These are phyloP conservation scores for Russula earlei DNA, from an alignment of 768 basidiomycete species.

Conservation along the genomic window DNA sequence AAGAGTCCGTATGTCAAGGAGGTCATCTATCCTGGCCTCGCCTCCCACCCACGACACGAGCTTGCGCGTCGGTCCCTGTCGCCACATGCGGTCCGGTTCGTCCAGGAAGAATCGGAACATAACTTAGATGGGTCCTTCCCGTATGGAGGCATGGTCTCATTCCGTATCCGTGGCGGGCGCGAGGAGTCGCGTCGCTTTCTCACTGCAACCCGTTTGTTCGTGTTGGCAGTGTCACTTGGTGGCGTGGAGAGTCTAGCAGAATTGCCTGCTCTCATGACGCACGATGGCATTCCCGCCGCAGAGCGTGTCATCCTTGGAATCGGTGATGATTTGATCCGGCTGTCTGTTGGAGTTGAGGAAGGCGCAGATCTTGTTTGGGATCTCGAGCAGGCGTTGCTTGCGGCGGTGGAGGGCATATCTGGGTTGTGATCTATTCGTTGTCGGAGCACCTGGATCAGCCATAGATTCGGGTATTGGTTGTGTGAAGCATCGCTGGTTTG, in stretches of 20 bases:
- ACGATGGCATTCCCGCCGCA: too few species aligned
- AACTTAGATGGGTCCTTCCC: constrained; percentile 55
- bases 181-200: constrained; percentile 59
- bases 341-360: constrained; percentile 89
- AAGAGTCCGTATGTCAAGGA: too few species aligned
- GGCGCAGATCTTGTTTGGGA: constrained; percentile 70
- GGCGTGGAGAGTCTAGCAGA: too few species aligned
- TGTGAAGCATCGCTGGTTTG: too few species aligned
- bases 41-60: too few species aligned
- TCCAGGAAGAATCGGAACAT: constrained; percentile 31
- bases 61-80: constrained; percentile 57
- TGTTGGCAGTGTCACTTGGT: constrained; percentile 84
- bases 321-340: too few species aligned
- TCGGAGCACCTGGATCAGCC: not conserved
- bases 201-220: constrained; percentile 53
- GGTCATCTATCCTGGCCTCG: too few species aligned
- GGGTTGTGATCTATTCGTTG: not conserved
- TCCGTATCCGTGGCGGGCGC: constrained; percentile 46
- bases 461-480: too few species aligned
- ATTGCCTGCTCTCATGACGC: too few species aligned
- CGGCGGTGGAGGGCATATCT: constrained; percentile 24
- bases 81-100: constrained; percentile 59
- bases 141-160: too few species aligned
- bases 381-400: constrained; percentile 53
- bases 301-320: too few species aligned